A percentile compares a stretch with the other conserved stretches of the same genome.
These are phyloP conservation scores for Tulasnella sp. DNA, from an alignment of 768 basidiomycete species.

Conservation along the genomic window DNA sequence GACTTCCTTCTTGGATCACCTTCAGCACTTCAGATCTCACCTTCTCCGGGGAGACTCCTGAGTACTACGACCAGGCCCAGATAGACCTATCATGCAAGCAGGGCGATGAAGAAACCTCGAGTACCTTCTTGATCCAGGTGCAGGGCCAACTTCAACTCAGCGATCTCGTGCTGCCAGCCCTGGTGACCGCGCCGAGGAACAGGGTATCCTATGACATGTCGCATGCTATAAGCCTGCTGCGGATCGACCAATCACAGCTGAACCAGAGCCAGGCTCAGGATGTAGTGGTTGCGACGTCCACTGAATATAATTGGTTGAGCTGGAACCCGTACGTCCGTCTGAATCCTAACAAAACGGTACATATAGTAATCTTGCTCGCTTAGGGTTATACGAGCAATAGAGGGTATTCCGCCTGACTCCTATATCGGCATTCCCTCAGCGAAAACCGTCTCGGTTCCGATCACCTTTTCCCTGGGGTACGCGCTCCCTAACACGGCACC, in stretches of 20 bases:
- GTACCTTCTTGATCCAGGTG: not conserved
- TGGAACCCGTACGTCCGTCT: not conserved
- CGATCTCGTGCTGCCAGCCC: not conserved
- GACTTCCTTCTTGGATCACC: not conserved
- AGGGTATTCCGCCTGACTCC: constrained; percentile 3
- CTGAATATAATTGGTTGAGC: not conserved
- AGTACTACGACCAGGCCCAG: not conserved
- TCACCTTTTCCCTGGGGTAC: constrained; percentile 1
- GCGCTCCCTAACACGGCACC: not conserved
- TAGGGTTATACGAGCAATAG: not conserved
- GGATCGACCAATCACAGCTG: not conserved
- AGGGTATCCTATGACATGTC: constrained; percentile 1
- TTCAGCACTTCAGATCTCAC: constrained; percentile 1
- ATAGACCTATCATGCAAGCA: not conserved
- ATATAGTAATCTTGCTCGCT: not conserved
- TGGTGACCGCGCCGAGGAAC: not conserved
- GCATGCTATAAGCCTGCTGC: not conserved
- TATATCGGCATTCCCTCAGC: not conserved
- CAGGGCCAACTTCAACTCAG: not conserved
- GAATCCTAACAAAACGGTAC: not conserved
- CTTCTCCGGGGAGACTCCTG: constrained; percentile 4
- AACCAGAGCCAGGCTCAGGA: not conserved
- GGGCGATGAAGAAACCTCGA: not conserved
- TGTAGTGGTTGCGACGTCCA: not conserved
- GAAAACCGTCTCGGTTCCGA: not conserved